Evolutionary conservation across 2,329 filamentous ascomycete genomes (phyloP).

Genomic region (Parascedosporium putredinis): DNA sequence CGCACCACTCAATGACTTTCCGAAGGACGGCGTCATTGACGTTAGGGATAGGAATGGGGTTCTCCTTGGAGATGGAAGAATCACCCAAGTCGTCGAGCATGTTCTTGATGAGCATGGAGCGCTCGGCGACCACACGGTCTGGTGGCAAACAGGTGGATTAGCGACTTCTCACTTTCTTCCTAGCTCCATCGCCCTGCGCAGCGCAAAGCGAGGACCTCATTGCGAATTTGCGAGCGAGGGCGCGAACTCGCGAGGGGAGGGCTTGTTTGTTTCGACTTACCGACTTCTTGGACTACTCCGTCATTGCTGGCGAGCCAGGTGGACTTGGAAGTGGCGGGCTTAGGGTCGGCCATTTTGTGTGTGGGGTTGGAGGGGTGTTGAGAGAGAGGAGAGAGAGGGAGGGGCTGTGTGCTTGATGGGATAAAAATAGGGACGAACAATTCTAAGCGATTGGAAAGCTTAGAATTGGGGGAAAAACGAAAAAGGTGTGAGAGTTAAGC

Average conservation of each 20-base stretch:
- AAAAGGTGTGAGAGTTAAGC: no score
- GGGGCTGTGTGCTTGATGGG: no score
- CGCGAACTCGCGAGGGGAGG: no score
- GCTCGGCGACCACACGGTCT: slow-evolving; percentile 80
- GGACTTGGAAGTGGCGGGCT: slow-evolving; percentile 22
- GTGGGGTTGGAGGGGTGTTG: not conserved
- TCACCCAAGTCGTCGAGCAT: slow-evolving; percentile 89
- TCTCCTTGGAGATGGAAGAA: slow-evolving; percentile 35
- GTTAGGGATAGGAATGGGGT: slow-evolving; percentile 83
- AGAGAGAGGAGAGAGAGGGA: not conserved
- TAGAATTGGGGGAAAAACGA: no score
- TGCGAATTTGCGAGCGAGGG: no score
- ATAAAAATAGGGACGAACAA: no score
- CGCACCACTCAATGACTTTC: slow-evolving; percentile 98
- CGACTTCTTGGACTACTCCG: slow-evolving; percentile 32
- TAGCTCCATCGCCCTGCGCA: not conserved
- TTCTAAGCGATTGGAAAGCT: no score
- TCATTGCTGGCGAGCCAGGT: slow-evolving; percentile 44
- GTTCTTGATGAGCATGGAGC: slow-evolving; percentile 94
- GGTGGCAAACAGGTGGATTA: slow-evolving; percentile 1
- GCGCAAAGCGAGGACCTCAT: no score
- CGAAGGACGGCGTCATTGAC: slow-evolving; percentile 87
- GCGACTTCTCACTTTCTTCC: not conserved
- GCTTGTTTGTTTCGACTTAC: slow-evolving; percentile 32
- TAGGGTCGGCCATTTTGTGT: slow-evolving; percentile 25